Base-by-base conservation (phyloP, 345 rosid species). In the Murraya koenigii region DNA sequence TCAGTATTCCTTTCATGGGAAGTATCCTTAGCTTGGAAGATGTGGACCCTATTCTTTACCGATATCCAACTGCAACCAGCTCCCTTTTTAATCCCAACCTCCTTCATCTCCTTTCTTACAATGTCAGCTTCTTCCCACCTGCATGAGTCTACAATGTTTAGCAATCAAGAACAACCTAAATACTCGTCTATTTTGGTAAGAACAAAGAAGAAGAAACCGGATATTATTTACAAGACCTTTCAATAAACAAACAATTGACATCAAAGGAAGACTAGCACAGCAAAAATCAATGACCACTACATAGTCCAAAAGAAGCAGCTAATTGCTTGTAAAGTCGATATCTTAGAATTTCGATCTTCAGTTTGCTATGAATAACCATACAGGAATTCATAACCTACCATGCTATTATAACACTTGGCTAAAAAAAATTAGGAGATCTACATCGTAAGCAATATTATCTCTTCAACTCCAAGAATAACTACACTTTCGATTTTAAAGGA, bases 1-100 rank as follows among this genome's bases (percentile, higher is more conserved):
- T 93, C 91, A 0, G 85, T 64, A 80, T 88, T 93, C 84, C 86
- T 86, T 67, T 56, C 84, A 32, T 93, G 94, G 75, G 88, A 86
- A 55, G 83, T 86, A 82, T 93, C 97, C 78, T 93, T 95, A 10
- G 98, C 98, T 82, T 88, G 98, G 84, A 95, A 95, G 63, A 82
- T 71, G 66, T 93, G 97, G 76, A 93, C 82, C 78, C 73, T 82
- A 76, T 90, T 87, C 88, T 92, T 89, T 13, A 84, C 90, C 2
- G 90, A 78, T 72, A 95, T 85, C 98, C 98, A 93, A 81, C 98
- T 95, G 84, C 82, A 92, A 33, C 98, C 98, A 7, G 88, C 80
- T 64, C 89, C 93, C 82, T 95, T 95, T 84, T 86, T 94, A 39
- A 94, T 86, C 62, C 97, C 94, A 38, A 89, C 83, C 52, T 84